Evolutionary conservation across 306 rosid genomes (phyloP).

Genomic region (Gleditsia sinensis): DNA sequence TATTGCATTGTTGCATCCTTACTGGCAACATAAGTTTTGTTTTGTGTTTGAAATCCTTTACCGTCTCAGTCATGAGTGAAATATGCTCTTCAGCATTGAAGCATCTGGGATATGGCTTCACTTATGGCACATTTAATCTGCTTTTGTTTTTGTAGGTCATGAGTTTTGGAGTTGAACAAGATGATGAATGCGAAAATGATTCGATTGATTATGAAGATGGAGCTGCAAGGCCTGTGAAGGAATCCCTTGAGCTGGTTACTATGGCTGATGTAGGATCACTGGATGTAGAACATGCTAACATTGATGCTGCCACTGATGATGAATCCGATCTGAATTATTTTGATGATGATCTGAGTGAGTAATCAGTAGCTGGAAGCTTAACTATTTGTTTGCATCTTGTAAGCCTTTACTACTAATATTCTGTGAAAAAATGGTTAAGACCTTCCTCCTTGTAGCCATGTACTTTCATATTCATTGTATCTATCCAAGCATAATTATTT

Average conservation of each 20-base stretch:
- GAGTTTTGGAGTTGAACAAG: conserved; percentile 59
- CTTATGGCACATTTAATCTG: conserved; percentile 30
- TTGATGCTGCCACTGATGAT: conserved; percentile 60
- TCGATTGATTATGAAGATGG: conserved; percentile 70
- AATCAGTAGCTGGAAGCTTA: conserved; percentile 31
- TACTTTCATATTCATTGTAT: conserved; percentile 21
- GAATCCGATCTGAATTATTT: conserved; percentile 79
- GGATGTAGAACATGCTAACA: conserved; percentile 49
- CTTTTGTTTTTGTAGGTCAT: conserved; percentile 52
- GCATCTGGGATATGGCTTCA: background rate
- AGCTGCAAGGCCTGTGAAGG: conserved; percentile 51
- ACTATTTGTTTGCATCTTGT: background rate
- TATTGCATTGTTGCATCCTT: background rate
- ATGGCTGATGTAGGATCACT: conserved; percentile 53
- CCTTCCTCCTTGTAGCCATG: background rate
- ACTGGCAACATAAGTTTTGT: background rate
- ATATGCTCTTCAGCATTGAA: conserved; percentile 1
- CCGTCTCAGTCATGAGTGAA: conserved; percentile 12
- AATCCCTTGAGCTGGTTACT: conserved; percentile 52
- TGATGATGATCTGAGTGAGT: conserved; percentile 71
- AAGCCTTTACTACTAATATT: conserved; percentile 1
- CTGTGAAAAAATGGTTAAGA: conserved; percentile 27
- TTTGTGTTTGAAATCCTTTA: conserved; percentile 13
- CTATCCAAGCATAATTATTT: conserved; percentile 2
- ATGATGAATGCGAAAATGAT: conserved; percentile 66